Percentiles rank a stretch among this genome's conserved stretches.
These are phyloP conservation scores for Podospora comata DNA, from an alignment of 495 filamentous ascomycete genomes.

Conservation along the genomic window DNA sequence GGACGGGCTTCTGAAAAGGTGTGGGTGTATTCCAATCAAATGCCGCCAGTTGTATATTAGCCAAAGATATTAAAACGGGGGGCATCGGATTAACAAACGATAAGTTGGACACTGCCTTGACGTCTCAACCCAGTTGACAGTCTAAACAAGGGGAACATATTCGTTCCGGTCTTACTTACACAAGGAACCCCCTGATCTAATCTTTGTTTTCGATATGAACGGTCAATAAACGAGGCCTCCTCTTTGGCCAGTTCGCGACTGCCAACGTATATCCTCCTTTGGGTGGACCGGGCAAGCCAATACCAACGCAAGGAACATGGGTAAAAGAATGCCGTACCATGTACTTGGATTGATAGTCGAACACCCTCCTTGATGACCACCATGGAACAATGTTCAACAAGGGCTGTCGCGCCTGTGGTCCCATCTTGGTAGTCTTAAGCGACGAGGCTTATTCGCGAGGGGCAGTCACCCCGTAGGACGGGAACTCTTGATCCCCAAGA, in stretches of 20 bases:
- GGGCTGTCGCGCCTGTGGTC: background rate
- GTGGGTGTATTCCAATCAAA: slow-evolving; percentile 16
- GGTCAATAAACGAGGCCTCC: slow-evolving; percentile 1
- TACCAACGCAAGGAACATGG: slow-evolving; percentile 18
- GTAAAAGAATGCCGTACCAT: background rate
- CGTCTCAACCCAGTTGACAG: background rate
- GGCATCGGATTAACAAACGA: slow-evolving; percentile 1
- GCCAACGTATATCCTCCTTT: slow-evolving; percentile 6
- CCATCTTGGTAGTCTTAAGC: slow-evolving; percentile 8
- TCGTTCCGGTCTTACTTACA: slow-evolving; percentile 18
- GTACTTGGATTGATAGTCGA: slow-evolving; percentile 1
- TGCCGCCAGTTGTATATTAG: slow-evolving; percentile 25
- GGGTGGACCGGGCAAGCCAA: slow-evolving; percentile 20
- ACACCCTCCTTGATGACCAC: background rate
- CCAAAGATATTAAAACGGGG: slow-evolving; percentile 25
- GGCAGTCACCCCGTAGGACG: background rate
- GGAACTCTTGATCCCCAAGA: background rate
- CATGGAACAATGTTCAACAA: background rate
- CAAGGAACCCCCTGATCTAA: background rate
- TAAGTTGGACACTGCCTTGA: background rate
- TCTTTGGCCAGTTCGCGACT: slow-evolving; percentile 17
- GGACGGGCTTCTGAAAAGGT: slow-evolving; percentile 11
- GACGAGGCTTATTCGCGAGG: background rate
- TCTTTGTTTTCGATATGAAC: background rate
- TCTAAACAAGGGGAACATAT: slow-evolving; percentile 16